Base-by-base conservation (phyloP, 1,139 yeast species). In the Tardiomyces depauwii region DNA sequence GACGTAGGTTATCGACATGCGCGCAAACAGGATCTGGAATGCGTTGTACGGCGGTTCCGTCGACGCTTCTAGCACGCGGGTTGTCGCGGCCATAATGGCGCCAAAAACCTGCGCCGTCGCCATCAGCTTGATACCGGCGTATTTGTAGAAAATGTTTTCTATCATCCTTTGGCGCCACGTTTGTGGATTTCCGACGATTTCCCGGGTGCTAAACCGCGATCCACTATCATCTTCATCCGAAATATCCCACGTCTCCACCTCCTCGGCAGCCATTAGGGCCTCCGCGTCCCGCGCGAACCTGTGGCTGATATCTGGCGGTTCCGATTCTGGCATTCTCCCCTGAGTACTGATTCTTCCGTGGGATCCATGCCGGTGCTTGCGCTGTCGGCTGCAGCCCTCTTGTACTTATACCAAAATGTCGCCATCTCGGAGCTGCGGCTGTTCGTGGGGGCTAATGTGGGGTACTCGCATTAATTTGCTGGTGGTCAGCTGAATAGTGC, bases 21-120 rank as follows among this genome's bases (percentile, higher is more conserved):
- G 72, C 6, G 76, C 78, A 56, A 84, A 76, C 41, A 88, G 67
- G 45, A 86, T 82, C 62, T 86, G 94, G 36, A 84, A 64, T 1
- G 95, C 93, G 57, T 82, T 81, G 53, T 85, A 74, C 7, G 82
- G 82, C 2, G 71, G 71, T 47, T 72, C 76, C 21, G 73, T 68
- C 53, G 82, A 84, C 1, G 83, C 76, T 50, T 80, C 84, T 44
- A 86, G 65, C 21, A 86, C 64, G 58, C 85, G 82, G 53, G 93
- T 82, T 6, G 85, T 73, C 12, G 82, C 75, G 9, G 82, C 76
- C 95, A 86, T 86, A 41, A 80, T 62, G 4, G 89, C 77, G 61
- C 82, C 84, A 68, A 82, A 82, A 44, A 84, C 68, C 58, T 83
- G 93, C 1, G 65, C 53, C 23, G 54, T 25, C 2, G 57, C 41